These are phyloP conservation scores for Fusarium buxicola DNA, from an alignment of 2,329 filamentous ascomycete genomes.

Conservation along the genomic window DNA sequence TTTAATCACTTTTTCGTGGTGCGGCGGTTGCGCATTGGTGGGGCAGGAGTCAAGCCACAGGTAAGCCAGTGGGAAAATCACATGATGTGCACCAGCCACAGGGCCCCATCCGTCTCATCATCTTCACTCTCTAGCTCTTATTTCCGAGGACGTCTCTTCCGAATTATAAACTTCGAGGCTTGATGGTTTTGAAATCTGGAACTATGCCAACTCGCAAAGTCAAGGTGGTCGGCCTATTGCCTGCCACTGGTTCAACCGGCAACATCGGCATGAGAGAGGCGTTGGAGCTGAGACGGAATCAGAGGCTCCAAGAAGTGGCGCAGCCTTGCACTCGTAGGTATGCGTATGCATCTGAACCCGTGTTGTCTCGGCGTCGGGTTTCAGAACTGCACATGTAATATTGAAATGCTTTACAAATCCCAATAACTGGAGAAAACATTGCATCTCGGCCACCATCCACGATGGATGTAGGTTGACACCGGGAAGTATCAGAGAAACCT, in stretches of 20 bases:
- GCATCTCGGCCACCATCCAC: no score
- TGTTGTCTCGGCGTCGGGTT: no score
- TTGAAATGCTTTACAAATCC: no score
- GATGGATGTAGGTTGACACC: no score
- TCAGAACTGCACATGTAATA: background rate
- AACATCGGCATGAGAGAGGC: conserved; percentile 35
- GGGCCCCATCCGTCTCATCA: conserved; percentile 26
- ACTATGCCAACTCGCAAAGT: conserved; percentile 14
- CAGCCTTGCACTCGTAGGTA: conserved; percentile 18
- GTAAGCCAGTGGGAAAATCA: conserved; percentile 36
- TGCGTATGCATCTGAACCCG: background rate
- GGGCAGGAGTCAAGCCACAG: conserved; percentile 49
- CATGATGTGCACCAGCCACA: conserved; percentile 45
- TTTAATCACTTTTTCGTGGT: conserved; percentile 57
- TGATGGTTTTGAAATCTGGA: conserved; percentile 4
- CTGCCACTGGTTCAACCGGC: conserved; percentile 25
- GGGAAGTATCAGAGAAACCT: no score
- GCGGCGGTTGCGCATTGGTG: conserved; percentile 51
- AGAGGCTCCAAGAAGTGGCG: conserved; percentile 31
- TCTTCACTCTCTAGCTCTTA: background rate
- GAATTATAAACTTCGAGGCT: conserved; percentile 1
- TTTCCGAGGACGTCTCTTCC: background rate
- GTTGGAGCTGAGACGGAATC: background rate
- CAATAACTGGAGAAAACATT: no score
- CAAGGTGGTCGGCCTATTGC: background rate